These are phyloP conservation scores for Pulicaria dysenterica DNA, from an alignment of 129 eudicot genomes.

Conservation along the genomic window DNA sequence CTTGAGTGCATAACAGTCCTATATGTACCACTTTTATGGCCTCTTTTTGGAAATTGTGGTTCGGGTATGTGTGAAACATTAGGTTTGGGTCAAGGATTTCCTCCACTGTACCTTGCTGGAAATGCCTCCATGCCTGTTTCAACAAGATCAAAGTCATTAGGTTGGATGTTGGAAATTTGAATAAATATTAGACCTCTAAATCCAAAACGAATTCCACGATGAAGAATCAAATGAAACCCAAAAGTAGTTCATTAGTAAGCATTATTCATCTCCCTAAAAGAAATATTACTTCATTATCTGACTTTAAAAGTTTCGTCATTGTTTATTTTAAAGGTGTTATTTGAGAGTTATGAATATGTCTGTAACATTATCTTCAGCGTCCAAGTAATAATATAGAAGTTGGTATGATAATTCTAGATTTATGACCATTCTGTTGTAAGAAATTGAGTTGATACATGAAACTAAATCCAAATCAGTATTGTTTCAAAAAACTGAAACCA, in stretches of 20 bases:
- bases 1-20: conserved; percentile 81
- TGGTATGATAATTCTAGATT: too few species aligned
- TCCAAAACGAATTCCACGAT: background rate
- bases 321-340: too few species aligned
- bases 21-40: conserved; percentile 63
- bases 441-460: too few species aligned
- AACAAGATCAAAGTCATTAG: background rate
- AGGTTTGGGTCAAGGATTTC: conserved; percentile 73
- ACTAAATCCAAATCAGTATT: too few species aligned
- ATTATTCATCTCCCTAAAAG: background rate
- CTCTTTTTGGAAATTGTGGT: conserved; percentile 41
- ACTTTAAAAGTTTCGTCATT: too few species aligned
- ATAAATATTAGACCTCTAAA: background rate
- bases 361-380: too few species aligned
- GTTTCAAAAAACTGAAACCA: too few species aligned
- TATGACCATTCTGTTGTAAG: too few species aligned
- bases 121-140: conserved; percentile 82
- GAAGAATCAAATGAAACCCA: background rate
- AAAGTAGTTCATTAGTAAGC: background rate
- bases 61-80: conserved; percentile 46
- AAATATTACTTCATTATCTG: too few species aligned
- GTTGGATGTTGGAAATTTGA: background rate
- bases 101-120: conserved; percentile 59
- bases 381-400: too few species aligned
- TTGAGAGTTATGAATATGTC: too few species aligned